Percentiles rank a stretch among this genome's conserved stretches.
These are phyloP conservation scores for Lathyrus sativus DNA, from an alignment of 306 rosid species.

Conservation along the genomic window DNA sequence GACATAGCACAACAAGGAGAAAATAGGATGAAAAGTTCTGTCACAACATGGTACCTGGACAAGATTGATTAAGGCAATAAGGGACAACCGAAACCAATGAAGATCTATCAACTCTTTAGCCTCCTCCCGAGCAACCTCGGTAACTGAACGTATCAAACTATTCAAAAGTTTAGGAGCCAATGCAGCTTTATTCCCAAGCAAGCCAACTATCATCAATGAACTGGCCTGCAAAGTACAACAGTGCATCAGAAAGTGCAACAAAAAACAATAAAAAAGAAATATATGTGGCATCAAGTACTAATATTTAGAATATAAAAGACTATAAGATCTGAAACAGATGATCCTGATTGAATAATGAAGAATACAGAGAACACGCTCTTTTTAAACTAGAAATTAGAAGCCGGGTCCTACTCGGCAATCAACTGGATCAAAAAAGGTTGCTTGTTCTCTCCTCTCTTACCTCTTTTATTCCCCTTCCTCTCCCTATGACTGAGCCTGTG, in stretches of 20 bases:
- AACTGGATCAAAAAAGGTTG: not conserved
- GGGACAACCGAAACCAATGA: constrained; percentile 75
- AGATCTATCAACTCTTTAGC: constrained; percentile 62
- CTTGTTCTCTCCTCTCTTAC: not conserved
- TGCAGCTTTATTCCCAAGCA: constrained; percentile 72
- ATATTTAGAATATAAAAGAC: not conserved
- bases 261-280: constrained; percentile 1
- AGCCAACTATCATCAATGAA: constrained; percentile 83
- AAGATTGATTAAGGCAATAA: constrained; percentile 76
- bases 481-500: not conserved
- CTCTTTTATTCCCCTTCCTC: not conserved
- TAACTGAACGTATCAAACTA: constrained; percentile 67
- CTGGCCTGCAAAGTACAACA: constrained; percentile 65
- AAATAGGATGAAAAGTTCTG: constrained; percentile 7
- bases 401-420: not conserved
- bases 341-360: not conserved
- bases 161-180: constrained; percentile 77
- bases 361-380: not conserved
- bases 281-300: constrained; percentile 7
- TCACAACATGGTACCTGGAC: constrained; percentile 67
- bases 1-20: constrained; percentile 5
- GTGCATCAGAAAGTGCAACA: constrained; percentile 6
- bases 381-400: not conserved
- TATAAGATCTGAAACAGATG: not conserved
- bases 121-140: constrained; percentile 69